A percentile compares a stretch with the other conserved stretches of the same genome.
These are phyloP conservation scores for Hymenochaete sp. DNA, from an alignment of 1,284 basidiomycete genomes.

Conservation along the genomic window DNA sequence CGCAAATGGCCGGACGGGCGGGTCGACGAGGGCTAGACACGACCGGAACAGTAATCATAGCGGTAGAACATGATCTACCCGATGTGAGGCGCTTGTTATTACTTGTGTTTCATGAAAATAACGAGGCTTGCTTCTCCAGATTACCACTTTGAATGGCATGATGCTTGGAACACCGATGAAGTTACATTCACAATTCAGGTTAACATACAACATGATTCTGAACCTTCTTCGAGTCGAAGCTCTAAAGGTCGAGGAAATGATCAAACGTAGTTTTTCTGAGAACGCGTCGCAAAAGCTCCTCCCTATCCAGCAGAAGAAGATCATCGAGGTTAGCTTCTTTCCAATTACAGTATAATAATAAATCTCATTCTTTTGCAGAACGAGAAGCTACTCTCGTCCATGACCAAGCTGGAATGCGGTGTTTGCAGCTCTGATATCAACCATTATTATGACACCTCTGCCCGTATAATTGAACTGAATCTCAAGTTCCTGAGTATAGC, in stretches of 20 bases:
- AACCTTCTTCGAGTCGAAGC: slow-evolving; percentile 96
- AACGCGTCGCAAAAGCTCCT: slow-evolving; percentile 89
- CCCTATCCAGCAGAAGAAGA: slow-evolving; percentile 88
- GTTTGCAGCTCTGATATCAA: slow-evolving; percentile 66
- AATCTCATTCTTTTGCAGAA: slow-evolving; percentile 36
- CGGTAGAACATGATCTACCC: slow-evolving; percentile 78
- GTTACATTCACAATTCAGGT: slow-evolving; percentile 92
- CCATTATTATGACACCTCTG: slow-evolving; percentile 70
- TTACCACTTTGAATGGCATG: slow-evolving; percentile 74
- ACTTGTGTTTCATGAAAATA: slow-evolving; percentile 11
- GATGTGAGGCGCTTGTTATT: slow-evolving; percentile 47
- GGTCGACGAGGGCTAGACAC: slow-evolving; percentile 92
- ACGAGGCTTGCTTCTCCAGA: slow-evolving; percentile 38
- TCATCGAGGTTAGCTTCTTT: slow-evolving; percentile 55
- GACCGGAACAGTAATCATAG: slow-evolving; percentile 93
- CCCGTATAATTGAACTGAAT: slow-evolving; percentile 61
- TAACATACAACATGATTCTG: slow-evolving; percentile 99
- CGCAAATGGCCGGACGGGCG: slow-evolving; percentile 98
- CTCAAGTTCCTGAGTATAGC: slow-evolving; percentile 60
- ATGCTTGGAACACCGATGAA: slow-evolving; percentile 89
- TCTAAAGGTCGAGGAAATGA: slow-evolving; percentile 97
- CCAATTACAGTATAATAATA: not conserved
- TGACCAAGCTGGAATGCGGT: slow-evolving; percentile 65
- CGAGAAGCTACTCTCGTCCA: slow-evolving; percentile 60
- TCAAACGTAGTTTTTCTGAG: slow-evolving; percentile 98